Evolutionary conservation across 257 asterid genomes (phyloP).

Genomic region (Scutellaria minor): DNA sequence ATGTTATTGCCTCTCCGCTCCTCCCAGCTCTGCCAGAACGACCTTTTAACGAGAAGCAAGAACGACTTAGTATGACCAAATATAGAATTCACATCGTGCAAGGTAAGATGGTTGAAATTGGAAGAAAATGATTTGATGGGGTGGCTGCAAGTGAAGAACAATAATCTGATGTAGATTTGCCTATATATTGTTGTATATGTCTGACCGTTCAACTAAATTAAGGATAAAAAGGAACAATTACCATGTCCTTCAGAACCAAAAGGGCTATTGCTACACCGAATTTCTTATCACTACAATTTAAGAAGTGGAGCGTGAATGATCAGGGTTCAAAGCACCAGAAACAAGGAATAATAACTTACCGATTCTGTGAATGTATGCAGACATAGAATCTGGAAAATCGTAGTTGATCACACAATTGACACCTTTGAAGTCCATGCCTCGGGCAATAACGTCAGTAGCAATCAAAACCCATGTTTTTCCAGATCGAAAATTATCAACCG

Average conservation of each 20-base stretch:
- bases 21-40: slow-evolving; percentile 95
- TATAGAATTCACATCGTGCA: background rate
- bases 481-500: slow-evolving; percentile 78
- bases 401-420: slow-evolving; percentile 84
- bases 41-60: slow-evolving; percentile 47
- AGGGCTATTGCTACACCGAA: background rate
- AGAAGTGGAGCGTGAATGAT: background rate
- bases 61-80: slow-evolving; percentile 22
- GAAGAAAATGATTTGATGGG: too few species aligned
- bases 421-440: slow-evolving; percentile 99
- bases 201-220: background rate
- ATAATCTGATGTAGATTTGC: slow-evolving; percentile 5
- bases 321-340: slow-evolving; percentile 1
- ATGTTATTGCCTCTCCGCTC: slow-evolving; percentile 84
- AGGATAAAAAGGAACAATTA: background rate
- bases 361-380: slow-evolving; percentile 87
- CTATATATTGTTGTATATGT: background rate
- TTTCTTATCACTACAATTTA: background rate
- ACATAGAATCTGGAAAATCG: slow-evolving; percentile 85
- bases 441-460: slow-evolving; percentile 91
- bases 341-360: slow-evolving; percentile 50
- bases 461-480: slow-evolving; percentile 96
- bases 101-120: too few species aligned
- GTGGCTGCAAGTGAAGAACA: background rate
- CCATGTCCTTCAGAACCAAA: background rate